These are phyloP conservation scores for Sistotremastrum niveocremeum DNA, from an alignment of 768 basidiomycete species.

Conservation along the genomic window DNA sequence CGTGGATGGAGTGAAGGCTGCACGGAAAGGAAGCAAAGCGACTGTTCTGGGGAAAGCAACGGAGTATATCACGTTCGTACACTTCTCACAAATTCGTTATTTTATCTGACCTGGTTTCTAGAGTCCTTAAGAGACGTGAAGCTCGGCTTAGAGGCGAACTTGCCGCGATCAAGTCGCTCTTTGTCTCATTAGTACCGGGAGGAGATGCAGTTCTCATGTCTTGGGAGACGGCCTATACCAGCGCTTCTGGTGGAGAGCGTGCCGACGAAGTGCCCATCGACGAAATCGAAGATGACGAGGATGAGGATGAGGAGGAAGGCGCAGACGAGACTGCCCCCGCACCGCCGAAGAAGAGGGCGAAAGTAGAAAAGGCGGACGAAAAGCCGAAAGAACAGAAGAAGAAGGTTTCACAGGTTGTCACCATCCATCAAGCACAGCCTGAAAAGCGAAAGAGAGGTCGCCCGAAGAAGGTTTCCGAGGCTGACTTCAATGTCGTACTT, in stretches of 20 bases:
- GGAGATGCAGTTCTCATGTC: constrained; percentile 56
- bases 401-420: constrained; percentile 21
- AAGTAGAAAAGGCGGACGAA: constrained; percentile 21
- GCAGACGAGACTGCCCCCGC: constrained; percentile 23
- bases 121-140: constrained; percentile 74
- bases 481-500: constrained; percentile 21
- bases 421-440: constrained; percentile 24
- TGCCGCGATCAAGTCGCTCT: constrained; percentile 54
- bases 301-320: constrained; percentile 33
- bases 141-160: constrained; percentile 58
- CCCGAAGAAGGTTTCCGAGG: constrained; percentile 56
- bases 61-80: constrained; percentile 62
- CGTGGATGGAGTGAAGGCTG: constrained; percentile 86
- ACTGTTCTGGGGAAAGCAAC: constrained; percentile 83
- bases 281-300: constrained; percentile 17
- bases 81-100: background rate
- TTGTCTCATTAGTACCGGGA: constrained; percentile 52
- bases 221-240: constrained; percentile 68
- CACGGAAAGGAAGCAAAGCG: constrained; percentile 82
- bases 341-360: constrained; percentile 52
- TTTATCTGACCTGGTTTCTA: constrained; percentile 13
- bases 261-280: constrained; percentile 6
- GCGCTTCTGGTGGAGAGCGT: constrained; percentile 50
- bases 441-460: constrained; percentile 80
- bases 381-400: constrained; percentile 30